A percentile compares a stretch with the other conserved stretches of the same genome.
Conservation (phyloP, 805 yeast genomes). For the Trichomonascus vanleenenianus region DNA sequence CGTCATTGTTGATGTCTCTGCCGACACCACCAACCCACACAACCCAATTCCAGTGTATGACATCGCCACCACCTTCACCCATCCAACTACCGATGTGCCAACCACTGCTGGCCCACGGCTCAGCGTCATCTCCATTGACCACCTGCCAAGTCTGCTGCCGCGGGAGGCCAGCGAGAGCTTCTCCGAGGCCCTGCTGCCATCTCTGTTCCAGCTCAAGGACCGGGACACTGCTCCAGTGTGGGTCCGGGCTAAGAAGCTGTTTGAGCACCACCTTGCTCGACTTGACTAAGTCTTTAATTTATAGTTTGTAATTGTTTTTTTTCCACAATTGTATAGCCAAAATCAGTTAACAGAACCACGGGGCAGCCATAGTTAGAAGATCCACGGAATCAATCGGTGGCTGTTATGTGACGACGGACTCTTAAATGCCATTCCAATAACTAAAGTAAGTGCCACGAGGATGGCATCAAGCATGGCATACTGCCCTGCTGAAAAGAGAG, state of each 20-base stretch:
- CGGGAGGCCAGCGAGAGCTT: constrained; percentile 95
- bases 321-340: neutral
- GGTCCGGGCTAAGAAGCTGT: constrained; percentile 79
- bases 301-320: neutral
- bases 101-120: constrained; percentile 76
- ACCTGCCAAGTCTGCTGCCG: constrained; percentile 89
- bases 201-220: constrained; percentile 74
- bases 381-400: too few species aligned
- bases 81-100: constrained; percentile 83
- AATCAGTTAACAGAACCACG: too few species aligned
- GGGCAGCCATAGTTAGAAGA: too few species aligned
- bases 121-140: constrained; percentile 93
- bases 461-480: too few species aligned
- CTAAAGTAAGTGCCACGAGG: too few species aligned
- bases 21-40: constrained; percentile 97
- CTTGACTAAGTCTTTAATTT: constrained; percentile 26
- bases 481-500: too few species aligned
- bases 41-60: constrained; percentile 94
- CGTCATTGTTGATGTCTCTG: constrained; percentile 95
- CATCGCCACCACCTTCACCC: constrained; percentile 80
- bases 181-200: constrained; percentile 81
- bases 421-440: too few species aligned
- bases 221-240: constrained; percentile 84
- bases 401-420: too few species aligned
- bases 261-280: constrained; percentile 76